Conservation (phyloP, 1,284 basidiomycete genomes). For the Apiotrichum siamense region DNA sequence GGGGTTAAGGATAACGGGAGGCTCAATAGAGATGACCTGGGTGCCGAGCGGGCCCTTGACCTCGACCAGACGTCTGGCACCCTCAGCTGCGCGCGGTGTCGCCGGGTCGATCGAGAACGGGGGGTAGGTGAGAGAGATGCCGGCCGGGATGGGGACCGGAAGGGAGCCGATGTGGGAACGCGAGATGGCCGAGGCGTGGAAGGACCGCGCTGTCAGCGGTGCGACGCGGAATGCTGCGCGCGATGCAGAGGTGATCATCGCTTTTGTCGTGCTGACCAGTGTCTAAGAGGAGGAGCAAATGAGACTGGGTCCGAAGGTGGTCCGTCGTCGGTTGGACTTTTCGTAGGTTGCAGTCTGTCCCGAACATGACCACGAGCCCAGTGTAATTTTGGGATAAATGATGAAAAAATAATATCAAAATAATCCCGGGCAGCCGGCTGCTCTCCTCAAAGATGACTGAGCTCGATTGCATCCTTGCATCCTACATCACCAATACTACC, state of each 20-base stretch:
- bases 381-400: constrained; percentile 12
- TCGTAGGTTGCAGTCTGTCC: too few relatives aligned
- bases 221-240: constrained; percentile 3
- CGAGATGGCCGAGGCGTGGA: constrained; percentile 25
- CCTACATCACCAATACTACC: not conserved
- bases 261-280: too few relatives aligned
- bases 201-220: constrained; percentile 11
- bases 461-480: not conserved
- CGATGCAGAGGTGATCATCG: constrained; percentile 1
- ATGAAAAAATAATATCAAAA: constrained; percentile 2
- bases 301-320: too few relatives aligned
- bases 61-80: constrained; percentile 26
- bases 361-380: too few relatives aligned
- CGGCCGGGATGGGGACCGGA: constrained; percentile 65
- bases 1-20: constrained; percentile 53
- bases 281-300: not conserved
- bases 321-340: too few relatives aligned
- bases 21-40: constrained; percentile 61
- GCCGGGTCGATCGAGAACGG: constrained; percentile 27
- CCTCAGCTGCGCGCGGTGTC: constrained; percentile 19
- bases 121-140: constrained; percentile 55
- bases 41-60: constrained; percentile 72
- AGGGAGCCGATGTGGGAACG: constrained; percentile 67
- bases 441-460: too few relatives aligned
- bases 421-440: constrained; percentile 2